Base-by-base conservation (phyloP, 148 eudicot genomes). In the Spergularia bocconei region DNA sequence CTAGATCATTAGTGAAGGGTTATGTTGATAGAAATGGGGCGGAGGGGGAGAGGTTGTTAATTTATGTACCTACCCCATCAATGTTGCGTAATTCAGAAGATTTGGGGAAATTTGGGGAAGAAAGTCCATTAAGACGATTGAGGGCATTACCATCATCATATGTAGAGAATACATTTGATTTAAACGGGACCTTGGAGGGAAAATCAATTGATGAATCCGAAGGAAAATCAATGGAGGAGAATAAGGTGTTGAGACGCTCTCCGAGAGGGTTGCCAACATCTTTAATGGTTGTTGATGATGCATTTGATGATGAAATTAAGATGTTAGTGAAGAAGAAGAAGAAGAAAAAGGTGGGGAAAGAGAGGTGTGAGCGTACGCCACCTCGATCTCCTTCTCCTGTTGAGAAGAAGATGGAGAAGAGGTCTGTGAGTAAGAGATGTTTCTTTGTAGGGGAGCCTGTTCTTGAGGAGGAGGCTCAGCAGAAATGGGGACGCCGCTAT, bases 401-500 rank as follows among this genome's bases (percentile, higher is more conserved):
- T 53, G 63, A 39, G 63, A 60, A 60, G 19, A 23, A 60, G 19
- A 23, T 53, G n/a, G 69, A 67, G 69, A 73, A 74, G 64, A 73
- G 51, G 63, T 74, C 69, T 9, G 17, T 38, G 69, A 39, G 67
- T 73, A 73, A 64, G 58, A 67, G 38, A 38, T 69, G 76, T 36
- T 85, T 76, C 77, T 93, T 89, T 69, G 67, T 89, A 17, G 97
- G 98, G 29, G 89, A 88, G 58, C 87, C 97, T 21, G 85, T 93
- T 82, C 75, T 79, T 13, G 90, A 88, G 63, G 89, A 86, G 69
- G 97, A 89, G 71, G 98, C 98, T 82, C 82, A 63, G 63, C 82
- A 77, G 71, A 87, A 80, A 73, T 93, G 98, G 98, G 59, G 73
- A 5, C 91, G 97, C 93, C 91, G 98, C 25, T 93, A 87, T 67